Conservation (phyloP, 257 asterid species). For the Solanum bulbocastanum region DNA sequence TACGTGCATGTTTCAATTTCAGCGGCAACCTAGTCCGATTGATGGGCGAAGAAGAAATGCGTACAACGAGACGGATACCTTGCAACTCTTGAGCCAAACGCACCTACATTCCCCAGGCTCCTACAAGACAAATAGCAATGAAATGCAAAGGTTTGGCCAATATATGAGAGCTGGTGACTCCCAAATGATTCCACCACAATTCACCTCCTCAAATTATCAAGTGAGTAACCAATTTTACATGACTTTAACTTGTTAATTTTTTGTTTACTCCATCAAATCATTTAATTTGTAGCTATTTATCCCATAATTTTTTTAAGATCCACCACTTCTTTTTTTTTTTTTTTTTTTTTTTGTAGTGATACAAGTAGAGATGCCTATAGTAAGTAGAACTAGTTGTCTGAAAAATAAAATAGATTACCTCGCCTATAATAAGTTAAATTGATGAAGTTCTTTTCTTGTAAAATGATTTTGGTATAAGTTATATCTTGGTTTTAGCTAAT, state of each 20-base stretch:
- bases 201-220: constrained; percentile 20
- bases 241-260: neutral
- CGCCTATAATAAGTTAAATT: neutral
- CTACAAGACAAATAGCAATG: neutral
- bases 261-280: neutral
- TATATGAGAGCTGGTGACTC: constrained; percentile 20
- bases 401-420: neutral
- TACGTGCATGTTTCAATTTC: neutral
- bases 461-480: no score
- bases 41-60: constrained; percentile 24
- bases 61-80: constrained; percentile 37
- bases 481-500: no score
- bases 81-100: constrained; percentile 52
- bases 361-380: neutral
- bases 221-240: constrained; percentile 9
- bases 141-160: constrained; percentile 12
- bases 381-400: neutral
- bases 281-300: neutral
- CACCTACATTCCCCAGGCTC: constrained; percentile 33
- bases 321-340: neutral
- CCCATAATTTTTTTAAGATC: neutral
- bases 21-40: constrained; percentile 1
- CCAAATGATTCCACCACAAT: constrained; percentile 27
- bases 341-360: neutral
- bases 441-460: no score